Evolutionary conservation across 208 protist species (phyloP).

Genomic region (Phytomonas serpens): DNA sequence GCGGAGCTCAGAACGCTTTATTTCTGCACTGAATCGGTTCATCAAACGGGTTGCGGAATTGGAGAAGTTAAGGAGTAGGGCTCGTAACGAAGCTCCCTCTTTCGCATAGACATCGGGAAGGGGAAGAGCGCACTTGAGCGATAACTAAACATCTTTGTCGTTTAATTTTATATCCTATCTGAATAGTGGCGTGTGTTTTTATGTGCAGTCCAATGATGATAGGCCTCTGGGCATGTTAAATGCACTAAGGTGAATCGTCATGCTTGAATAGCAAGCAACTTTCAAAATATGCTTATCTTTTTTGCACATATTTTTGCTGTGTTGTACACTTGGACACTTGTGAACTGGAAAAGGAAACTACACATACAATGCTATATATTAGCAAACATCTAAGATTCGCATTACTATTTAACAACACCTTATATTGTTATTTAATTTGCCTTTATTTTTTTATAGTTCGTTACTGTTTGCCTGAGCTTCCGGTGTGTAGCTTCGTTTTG

Average conservation of each 20-base stretch:
- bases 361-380: not conserved
- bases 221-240: not conserved
- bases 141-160: not conserved
- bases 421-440: constrained; percentile 6
- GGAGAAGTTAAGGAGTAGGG: not conserved
- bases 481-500: not conserved
- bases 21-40: constrained; percentile 13
- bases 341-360: not conserved
- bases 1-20: constrained; percentile 14
- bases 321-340: not conserved
- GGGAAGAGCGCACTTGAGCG: not conserved
- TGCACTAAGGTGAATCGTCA: not conserved
- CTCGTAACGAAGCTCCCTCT: not conserved
- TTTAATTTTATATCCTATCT: not conserved
- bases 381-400: not conserved
- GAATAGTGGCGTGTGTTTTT: not conserved
- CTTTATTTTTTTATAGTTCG: constrained; percentile 1
- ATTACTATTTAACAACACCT: not conserved
- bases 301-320: not conserved
- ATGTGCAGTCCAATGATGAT: not conserved
- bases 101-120: not conserved
- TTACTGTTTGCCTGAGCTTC: not conserved
- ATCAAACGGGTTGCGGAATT: not conserved
- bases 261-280: not conserved
- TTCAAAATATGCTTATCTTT: constrained; percentile 1